A percentile compares a stretch with the other conserved stretches of the same genome.
phyloP scores from a whole-genome alignment of 805 yeast genomes.

The Lachancea kluyveri region DNA sequence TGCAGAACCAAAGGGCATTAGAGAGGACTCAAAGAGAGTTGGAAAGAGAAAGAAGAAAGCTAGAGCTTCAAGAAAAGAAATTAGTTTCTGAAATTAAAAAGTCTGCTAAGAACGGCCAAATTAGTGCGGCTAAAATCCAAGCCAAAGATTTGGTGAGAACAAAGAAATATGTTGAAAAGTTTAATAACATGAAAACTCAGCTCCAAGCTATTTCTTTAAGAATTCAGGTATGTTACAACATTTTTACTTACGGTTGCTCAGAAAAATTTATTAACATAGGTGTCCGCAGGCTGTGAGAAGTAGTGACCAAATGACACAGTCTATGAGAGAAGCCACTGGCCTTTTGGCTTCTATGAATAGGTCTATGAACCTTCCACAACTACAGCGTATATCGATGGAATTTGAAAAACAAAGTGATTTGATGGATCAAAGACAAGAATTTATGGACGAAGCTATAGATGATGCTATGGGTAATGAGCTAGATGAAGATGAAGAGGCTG shows the following conservation, averaged over 20 bases:
- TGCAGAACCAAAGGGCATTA: conserved; percentile 81
- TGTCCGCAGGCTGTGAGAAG: conserved; percentile 87
- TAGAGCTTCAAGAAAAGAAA: conserved; percentile 90
- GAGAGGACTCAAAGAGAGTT: conserved; percentile 93
- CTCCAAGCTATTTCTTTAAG: conserved; percentile 89
- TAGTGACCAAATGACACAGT: conserved; percentile 89
- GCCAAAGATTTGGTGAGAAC: conserved; percentile 94
- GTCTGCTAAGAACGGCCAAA: conserved; percentile 85
- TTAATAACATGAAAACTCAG: conserved; percentile 90
- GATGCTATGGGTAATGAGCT: conserved; percentile 92
- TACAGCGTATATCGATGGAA: conserved; percentile 88
- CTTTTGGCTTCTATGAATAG: conserved; percentile 82
- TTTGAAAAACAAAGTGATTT: conserved; percentile 90
- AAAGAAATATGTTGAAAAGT: conserved; percentile 71
- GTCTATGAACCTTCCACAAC: conserved; percentile 84
- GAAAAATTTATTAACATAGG: too few relatives aligned
- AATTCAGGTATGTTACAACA: too few relatives aligned
- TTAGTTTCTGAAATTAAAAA: conserved; percentile 80
- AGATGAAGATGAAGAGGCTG: conserved; percentile 83
- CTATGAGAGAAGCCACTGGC: conserved; percentile 91
- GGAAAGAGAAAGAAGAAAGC: conserved; percentile 76
- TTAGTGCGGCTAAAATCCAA: conserved; percentile 85
- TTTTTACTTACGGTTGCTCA: too few relatives aligned
- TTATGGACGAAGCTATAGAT: conserved; percentile 97
- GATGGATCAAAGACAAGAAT: conserved; percentile 98